Evolutionary conservation across 495 filamentous ascomycete genomes (phyloP).

Genomic region (Aspergillus hancockii): DNA sequence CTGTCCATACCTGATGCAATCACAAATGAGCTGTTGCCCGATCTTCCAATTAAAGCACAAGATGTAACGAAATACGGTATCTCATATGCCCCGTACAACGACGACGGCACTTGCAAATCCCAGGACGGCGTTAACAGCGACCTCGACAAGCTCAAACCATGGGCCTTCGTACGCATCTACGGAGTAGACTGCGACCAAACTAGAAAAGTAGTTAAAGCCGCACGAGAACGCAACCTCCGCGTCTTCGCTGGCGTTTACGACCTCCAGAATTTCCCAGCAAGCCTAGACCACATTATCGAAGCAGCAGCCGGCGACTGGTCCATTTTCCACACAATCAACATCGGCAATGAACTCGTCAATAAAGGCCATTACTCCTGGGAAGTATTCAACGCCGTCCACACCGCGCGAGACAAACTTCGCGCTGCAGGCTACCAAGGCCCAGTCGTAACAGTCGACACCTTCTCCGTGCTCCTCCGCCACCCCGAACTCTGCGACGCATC

Average conservation of each 20-base stretch:
- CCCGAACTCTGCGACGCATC: slow-evolving; percentile 69
- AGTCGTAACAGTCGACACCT: slow-evolving; percentile 79
- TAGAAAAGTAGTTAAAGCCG: slow-evolving; percentile 57
- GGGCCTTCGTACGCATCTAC: slow-evolving; percentile 69
- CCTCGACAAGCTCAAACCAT: slow-evolving; percentile 49
- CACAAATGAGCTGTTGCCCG: slow-evolving; percentile 14
- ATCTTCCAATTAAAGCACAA: slow-evolving; percentile 11
- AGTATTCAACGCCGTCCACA: slow-evolving; percentile 55
- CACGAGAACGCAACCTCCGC: slow-evolving; percentile 57
- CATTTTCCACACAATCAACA: slow-evolving; percentile 64
- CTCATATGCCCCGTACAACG: slow-evolving; percentile 74
- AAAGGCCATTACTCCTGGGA: slow-evolving; percentile 51
- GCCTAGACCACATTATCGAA: slow-evolving; percentile 54
- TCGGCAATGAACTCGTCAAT: slow-evolving; percentile 85
- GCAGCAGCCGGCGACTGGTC: slow-evolving; percentile 61
- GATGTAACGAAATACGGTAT: slow-evolving; percentile 50
- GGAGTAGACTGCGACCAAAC: slow-evolving; percentile 79
- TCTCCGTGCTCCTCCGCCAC: slow-evolving; percentile 62
- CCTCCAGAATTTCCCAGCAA: slow-evolving; percentile 53
- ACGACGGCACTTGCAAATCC: slow-evolving; percentile 66
- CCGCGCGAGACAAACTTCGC: slow-evolving; percentile 58
- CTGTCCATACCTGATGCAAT: slow-evolving; percentile 6
- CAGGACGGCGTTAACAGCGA: slow-evolving; percentile 61
- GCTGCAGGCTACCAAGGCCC: slow-evolving; percentile 67
- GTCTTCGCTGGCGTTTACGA: slow-evolving; percentile 76